phyloP scores from a whole-genome alignment of 768 basidiomycete species.

The Cyathus striatus region DNA sequence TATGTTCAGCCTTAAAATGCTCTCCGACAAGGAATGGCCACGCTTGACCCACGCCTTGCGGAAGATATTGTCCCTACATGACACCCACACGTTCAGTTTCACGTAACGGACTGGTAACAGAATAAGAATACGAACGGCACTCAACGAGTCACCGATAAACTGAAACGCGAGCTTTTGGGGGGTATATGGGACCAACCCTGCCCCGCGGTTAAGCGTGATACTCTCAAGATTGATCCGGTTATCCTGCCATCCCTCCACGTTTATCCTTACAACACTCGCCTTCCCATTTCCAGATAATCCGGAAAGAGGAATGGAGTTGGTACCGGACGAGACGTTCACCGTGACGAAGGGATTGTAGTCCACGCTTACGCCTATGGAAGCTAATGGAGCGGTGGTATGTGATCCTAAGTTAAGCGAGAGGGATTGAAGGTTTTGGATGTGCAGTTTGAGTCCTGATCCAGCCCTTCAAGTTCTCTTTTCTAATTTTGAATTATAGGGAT shows the following conservation, averaged over 20 bases:
- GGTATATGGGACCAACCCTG: conserved; percentile 36
- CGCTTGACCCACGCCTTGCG: conserved; percentile 48
- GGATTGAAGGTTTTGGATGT: conserved; percentile 35
- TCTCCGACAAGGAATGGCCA: conserved; percentile 53
- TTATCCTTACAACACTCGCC: conserved; percentile 35
- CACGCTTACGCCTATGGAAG: conserved; percentile 43
- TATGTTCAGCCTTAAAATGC: conserved; percentile 46
- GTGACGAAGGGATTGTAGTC: conserved; percentile 40
- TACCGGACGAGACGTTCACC: conserved; percentile 41
- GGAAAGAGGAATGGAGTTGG: conserved; percentile 36
- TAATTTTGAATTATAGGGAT: neutral
- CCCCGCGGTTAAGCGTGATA: conserved; percentile 40
- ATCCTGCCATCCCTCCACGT: conserved; percentile 56
- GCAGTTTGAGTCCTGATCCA: conserved; percentile 48
- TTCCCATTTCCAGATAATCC: neutral
- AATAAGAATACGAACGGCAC: conserved; percentile 33
- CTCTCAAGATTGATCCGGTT: conserved; percentile 50
- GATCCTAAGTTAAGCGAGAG: conserved; percentile 41
- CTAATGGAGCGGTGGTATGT: conserved; percentile 42
- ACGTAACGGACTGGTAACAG: neutral
- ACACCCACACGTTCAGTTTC: conserved; percentile 27
- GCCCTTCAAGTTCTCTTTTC: conserved; percentile 28
- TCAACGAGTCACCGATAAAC: conserved; percentile 56
- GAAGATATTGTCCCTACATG: conserved; percentile 47
- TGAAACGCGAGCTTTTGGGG: conserved; percentile 43